Conservation (phyloP, 805 yeast genomes). For the Novakomyces olei region DNA sequence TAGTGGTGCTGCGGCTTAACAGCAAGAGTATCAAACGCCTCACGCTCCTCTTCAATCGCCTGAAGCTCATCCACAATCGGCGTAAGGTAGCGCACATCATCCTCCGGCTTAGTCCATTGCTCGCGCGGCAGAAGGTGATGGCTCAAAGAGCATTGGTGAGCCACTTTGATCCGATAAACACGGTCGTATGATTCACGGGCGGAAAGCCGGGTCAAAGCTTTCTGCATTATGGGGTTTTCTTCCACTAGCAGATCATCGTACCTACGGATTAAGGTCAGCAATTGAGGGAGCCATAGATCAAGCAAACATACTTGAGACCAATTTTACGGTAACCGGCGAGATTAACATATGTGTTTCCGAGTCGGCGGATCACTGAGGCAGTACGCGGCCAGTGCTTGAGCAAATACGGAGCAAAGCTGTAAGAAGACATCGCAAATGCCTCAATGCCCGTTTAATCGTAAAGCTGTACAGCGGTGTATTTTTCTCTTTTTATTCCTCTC, state of each 20-base stretch:
- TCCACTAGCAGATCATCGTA: slow-evolving; percentile 73
- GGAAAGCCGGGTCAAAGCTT: slow-evolving; percentile 74
- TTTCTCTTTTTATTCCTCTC: no score
- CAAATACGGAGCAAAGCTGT: no score
- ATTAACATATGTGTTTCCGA: slow-evolving; percentile 44
- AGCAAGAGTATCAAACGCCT: slow-evolving; percentile 60
- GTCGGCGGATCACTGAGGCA: no score
- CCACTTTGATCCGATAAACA: slow-evolving; percentile 75
- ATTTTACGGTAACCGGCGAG: slow-evolving; percentile 83
- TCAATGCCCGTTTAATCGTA: no score
- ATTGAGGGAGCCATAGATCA: slow-evolving; percentile 1
- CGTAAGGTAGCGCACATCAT: slow-evolving; percentile 59
- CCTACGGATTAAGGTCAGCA: slow-evolving; percentile 16
- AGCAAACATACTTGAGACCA: slow-evolving; percentile 35
- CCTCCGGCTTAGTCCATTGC: slow-evolving; percentile 57
- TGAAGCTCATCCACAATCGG: slow-evolving; percentile 89
- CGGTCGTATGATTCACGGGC: slow-evolving; percentile 69
- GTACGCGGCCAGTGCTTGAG: no score
- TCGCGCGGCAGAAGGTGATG: slow-evolving; percentile 67
- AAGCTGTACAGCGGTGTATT: no score
- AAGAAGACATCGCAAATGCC: no score
- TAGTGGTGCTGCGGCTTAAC: no score
- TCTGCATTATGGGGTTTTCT: slow-evolving; percentile 70
- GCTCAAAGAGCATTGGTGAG: slow-evolving; percentile 67
- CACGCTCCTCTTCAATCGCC: slow-evolving; percentile 72